Conservation (phyloP, 2,329 filamentous ascomycete species). For the Pezicula radicicola region DNA sequence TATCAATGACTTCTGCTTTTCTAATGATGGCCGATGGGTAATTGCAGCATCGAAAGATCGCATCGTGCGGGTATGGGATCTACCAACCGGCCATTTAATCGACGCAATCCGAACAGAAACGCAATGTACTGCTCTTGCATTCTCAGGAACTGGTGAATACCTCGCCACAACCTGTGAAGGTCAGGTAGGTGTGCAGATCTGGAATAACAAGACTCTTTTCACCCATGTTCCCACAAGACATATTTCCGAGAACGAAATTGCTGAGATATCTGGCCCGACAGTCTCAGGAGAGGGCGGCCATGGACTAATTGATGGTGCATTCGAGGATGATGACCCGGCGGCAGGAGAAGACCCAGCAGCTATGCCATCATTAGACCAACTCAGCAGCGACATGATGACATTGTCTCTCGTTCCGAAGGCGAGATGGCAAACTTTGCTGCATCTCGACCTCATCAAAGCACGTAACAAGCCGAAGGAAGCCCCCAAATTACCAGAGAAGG, state of each 20-base stretch:
- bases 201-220: constrained; percentile 93
- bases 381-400: constrained; percentile 80
- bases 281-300: constrained; percentile 79
- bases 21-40: constrained; percentile 90
- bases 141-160: constrained; percentile 88
- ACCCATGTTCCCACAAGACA: constrained; percentile 83
- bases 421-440: constrained; percentile 89
- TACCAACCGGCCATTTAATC: constrained; percentile 92
- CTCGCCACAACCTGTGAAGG: constrained; percentile 85
- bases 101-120: constrained; percentile 81
- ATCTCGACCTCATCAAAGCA: constrained; percentile 84
- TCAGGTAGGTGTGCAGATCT: constrained; percentile 85
- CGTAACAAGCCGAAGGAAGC: constrained; percentile 93
- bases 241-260: constrained; percentile 74
- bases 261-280: constrained; percentile 64
- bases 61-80: constrained; percentile 84
- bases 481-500: constrained; percentile 88
- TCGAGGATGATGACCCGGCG: constrained; percentile 50
- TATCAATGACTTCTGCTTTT: constrained; percentile 85
- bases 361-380: constrained; percentile 65
- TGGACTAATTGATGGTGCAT: constrained; percentile 73
- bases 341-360: constrained; percentile 50
- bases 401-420: constrained; percentile 86
- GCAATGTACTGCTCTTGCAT: constrained; percentile 79
- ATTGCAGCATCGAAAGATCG: constrained; percentile 81